These are phyloP conservation scores for Cercophora samala DNA, from an alignment of 495 filamentous ascomycete species.

Conservation along the genomic window DNA sequence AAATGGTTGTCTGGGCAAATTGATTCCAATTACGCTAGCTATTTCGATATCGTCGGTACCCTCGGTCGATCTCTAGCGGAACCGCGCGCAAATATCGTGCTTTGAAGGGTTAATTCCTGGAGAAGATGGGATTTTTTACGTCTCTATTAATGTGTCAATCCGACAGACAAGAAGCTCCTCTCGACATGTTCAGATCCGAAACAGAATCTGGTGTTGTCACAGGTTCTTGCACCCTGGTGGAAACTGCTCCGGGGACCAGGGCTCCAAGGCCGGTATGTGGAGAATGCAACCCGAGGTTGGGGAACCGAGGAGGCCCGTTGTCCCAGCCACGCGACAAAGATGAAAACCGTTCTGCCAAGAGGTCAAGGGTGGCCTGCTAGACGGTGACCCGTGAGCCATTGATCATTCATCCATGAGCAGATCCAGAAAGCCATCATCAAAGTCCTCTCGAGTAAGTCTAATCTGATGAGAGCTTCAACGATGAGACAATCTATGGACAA, in stretches of 20 bases:
- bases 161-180: not conserved
- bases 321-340: slow-evolving; percentile 15
- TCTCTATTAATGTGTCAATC: not conserved
- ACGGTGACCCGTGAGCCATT: not conserved
- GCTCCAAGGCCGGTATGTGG: slow-evolving; percentile 4
- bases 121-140: not conserved
- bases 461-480: not conserved
- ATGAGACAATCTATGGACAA: not conserved
- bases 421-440: not conserved
- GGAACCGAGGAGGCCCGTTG: slow-evolving; percentile 14
- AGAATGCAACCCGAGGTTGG: slow-evolving; percentile 16
- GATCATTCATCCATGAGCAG: not conserved
- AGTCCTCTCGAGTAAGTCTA: not conserved
- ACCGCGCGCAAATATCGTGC: not conserved
- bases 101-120: not conserved
- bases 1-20: not conserved
- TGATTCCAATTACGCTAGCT: not conserved
- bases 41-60: not conserved
- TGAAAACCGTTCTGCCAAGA: slow-evolving; percentile 10
- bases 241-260: slow-evolving; percentile 2
- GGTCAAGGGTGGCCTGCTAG: slow-evolving; percentile 2
- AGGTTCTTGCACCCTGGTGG: not conserved
- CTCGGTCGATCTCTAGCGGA: not conserved
- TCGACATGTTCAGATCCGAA: not conserved
- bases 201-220: not conserved